phyloP scores from a whole-genome alignment of 352 stramenopile genomes.

The Phytopythium kandeliae region DNA sequence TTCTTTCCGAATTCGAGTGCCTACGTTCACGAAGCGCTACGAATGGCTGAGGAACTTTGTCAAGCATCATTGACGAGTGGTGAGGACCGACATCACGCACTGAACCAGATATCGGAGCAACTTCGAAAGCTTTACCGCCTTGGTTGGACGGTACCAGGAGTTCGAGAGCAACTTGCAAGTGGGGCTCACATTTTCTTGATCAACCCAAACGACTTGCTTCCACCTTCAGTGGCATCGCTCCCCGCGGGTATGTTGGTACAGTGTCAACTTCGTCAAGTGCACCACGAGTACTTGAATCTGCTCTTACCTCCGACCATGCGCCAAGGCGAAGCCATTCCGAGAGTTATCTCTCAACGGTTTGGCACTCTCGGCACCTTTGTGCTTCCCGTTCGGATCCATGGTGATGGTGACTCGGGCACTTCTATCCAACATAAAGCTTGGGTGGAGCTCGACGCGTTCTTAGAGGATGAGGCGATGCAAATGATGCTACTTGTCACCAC shows the following conservation, averaged over 20 bases:
- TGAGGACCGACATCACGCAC: neutral
- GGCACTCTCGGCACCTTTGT: slow-evolving; percentile 49
- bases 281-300: slow-evolving; percentile 39
- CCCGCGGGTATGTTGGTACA: slow-evolving; percentile 18
- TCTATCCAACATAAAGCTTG: slow-evolving; percentile 19
- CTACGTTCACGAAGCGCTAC: slow-evolving; percentile 24
- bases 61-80: neutral
- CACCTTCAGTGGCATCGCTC: slow-evolving; percentile 9
- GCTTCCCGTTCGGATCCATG: slow-evolving; percentile 17
- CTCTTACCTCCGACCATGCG: slow-evolving; percentile 48
- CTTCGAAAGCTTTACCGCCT: slow-evolving; percentile 50
- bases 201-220: slow-evolving; percentile 23
- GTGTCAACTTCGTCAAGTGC: slow-evolving; percentile 18
- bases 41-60: slow-evolving; percentile 11
- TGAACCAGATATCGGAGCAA: slow-evolving; percentile 17
- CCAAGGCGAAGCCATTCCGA: slow-evolving; percentile 6
- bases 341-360: slow-evolving; percentile 29
- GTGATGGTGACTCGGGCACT: neutral
- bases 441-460: slow-evolving; percentile 21
- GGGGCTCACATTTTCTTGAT: slow-evolving; percentile 43
- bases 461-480: slow-evolving; percentile 28
- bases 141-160: slow-evolving; percentile 46
- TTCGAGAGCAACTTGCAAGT: slow-evolving; percentile 35
- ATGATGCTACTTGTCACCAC: slow-evolving; percentile 29
- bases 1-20: slow-evolving; percentile 24